Percentiles rank a stretch among this genome's conserved stretches.
These are phyloP conservation scores for Chrysosphaeria jannelii DNA, from an alignment of 2,329 filamentous ascomycete genomes.

Conservation along the genomic window DNA sequence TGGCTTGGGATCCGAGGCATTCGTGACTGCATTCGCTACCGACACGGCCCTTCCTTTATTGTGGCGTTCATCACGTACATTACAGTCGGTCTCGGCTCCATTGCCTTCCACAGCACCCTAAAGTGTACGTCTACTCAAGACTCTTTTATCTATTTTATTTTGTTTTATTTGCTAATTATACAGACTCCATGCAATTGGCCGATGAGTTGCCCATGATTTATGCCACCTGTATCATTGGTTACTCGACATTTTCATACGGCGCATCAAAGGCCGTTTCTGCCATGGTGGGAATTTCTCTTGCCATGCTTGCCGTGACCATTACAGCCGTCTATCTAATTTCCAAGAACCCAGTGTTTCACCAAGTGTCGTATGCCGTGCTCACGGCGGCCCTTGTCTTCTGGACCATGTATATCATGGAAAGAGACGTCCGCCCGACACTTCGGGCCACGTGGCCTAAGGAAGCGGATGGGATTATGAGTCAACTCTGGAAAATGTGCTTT, in stretches of 20 bases:
- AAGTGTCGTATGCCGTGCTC: slow-evolving; percentile 44
- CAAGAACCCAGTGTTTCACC: slow-evolving; percentile 59
- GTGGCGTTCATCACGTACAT: slow-evolving; percentile 26
- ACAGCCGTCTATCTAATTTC: slow-evolving; percentile 46
- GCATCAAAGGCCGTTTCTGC: slow-evolving; percentile 14
- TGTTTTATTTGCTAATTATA: background rate
- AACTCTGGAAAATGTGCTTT: slow-evolving; percentile 50
- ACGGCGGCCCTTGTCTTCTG: slow-evolving; percentile 40
- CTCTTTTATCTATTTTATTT: too few species aligned
- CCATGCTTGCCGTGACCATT: slow-evolving; percentile 31
- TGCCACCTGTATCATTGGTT: slow-evolving; percentile 23
- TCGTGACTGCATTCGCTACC: slow-evolving; percentile 36
- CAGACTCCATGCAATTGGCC: slow-evolving; percentile 28
- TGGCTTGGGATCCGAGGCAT: slow-evolving; percentile 50
- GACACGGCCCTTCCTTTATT: slow-evolving; percentile 47
- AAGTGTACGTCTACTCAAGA: slow-evolving; percentile 14
- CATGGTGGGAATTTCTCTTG: slow-evolving; percentile 23
- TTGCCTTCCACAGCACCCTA: slow-evolving; percentile 23
- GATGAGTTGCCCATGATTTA: slow-evolving; percentile 31
- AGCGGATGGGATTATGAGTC: slow-evolving; percentile 15
- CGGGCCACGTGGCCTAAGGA: slow-evolving; percentile 17
- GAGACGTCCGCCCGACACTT: slow-evolving; percentile 14
- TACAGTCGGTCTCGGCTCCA: slow-evolving; percentile 21
- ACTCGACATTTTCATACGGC: slow-evolving; percentile 44
- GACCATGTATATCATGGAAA: slow-evolving; percentile 45